These are phyloP conservation scores for Cutaneotrichosporon spelunceum DNA, from an alignment of 1,284 basidiomycete species.

Conservation along the genomic window DNA sequence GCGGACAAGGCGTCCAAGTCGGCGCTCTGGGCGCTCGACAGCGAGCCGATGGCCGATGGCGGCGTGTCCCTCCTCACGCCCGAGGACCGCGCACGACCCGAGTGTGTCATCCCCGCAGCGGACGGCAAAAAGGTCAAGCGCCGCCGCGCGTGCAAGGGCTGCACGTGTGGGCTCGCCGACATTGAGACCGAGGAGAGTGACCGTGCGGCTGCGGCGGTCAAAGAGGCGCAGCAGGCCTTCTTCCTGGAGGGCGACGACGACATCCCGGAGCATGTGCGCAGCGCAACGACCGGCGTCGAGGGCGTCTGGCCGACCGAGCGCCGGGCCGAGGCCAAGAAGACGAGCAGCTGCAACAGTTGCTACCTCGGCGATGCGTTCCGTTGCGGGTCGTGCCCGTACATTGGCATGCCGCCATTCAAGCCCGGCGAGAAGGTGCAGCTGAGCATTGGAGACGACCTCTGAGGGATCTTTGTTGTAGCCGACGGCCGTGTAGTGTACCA, in stretches of 20 bases:
- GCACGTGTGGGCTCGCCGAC: constrained; percentile 90
- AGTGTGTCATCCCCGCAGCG: constrained; percentile 46
- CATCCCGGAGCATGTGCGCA: constrained; percentile 44
- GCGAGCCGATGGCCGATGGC: constrained; percentile 48
- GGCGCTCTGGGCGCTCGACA: constrained; percentile 51
- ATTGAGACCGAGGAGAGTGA: constrained; percentile 72
- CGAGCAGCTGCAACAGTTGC: constrained; percentile 95
- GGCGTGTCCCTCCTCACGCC: constrained; percentile 55
- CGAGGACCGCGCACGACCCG: constrained; percentile 54
- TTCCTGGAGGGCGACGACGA: constrained; percentile 51
- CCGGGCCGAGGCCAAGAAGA: constrained; percentile 65
- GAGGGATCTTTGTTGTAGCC: constrained; percentile 5
- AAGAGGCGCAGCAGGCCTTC: constrained; percentile 42
- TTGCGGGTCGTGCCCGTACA: constrained; percentile 91
- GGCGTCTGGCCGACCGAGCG: constrained; percentile 55
- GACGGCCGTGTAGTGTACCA: constrained; percentile 3
- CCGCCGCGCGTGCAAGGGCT: constrained; percentile 80
- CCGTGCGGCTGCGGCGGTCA: constrained; percentile 47
- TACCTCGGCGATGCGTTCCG: constrained; percentile 97
- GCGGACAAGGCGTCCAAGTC: constrained; percentile 43
- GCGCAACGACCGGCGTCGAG: constrained; percentile 44
- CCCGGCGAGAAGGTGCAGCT: constrained; percentile 93
- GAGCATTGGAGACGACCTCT: constrained; percentile 78
- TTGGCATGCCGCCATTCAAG: constrained; percentile 94
- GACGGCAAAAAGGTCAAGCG: constrained; percentile 51